These are phyloP conservation scores for Pythium chondricola DNA, from an alignment of 352 stramenopile genomes.

Conservation along the genomic window DNA sequence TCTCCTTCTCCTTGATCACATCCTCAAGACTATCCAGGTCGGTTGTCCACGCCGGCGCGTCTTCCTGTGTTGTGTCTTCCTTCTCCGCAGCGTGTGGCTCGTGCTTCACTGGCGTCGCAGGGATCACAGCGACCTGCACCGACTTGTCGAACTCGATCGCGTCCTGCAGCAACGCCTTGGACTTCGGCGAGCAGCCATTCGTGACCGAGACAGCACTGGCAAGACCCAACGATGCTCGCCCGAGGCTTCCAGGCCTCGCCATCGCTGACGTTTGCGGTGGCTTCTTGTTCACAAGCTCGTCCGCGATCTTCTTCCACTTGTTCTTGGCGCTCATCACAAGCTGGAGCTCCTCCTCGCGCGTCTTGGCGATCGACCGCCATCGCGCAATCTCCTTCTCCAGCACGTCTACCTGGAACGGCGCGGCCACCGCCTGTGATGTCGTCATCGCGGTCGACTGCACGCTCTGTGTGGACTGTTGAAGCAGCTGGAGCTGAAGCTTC, in stretches of 20 bases:
- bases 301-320: constrained; percentile 64
- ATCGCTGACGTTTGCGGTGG: constrained; percentile 1
- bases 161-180: constrained; percentile 22
- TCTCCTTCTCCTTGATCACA: constrained; percentile 47
- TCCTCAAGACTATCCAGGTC: constrained; percentile 30
- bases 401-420: constrained; percentile 16
- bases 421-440: background rate
- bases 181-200: constrained; percentile 17
- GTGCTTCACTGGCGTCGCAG: constrained; percentile 4
- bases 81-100: background rate
- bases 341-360: constrained; percentile 34
- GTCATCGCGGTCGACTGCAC: background rate
- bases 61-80: background rate
- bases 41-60: constrained; percentile 4
- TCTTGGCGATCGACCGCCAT: constrained; percentile 28
- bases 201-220: background rate
- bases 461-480: constrained; percentile 27
- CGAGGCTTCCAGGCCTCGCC: no score
- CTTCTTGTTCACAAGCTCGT: constrained; percentile 29
- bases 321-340: constrained; percentile 43
- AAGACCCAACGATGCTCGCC: background rate
- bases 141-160: constrained; percentile 31
- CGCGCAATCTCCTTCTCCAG: constrained; percentile 20
- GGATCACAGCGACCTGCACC: constrained; percentile 17
- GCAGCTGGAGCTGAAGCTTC: constrained; percentile 51